These are phyloP conservation scores for Solanum commersonii DNA, from an alignment of 257 asterid genomes.

Conservation along the genomic window DNA sequence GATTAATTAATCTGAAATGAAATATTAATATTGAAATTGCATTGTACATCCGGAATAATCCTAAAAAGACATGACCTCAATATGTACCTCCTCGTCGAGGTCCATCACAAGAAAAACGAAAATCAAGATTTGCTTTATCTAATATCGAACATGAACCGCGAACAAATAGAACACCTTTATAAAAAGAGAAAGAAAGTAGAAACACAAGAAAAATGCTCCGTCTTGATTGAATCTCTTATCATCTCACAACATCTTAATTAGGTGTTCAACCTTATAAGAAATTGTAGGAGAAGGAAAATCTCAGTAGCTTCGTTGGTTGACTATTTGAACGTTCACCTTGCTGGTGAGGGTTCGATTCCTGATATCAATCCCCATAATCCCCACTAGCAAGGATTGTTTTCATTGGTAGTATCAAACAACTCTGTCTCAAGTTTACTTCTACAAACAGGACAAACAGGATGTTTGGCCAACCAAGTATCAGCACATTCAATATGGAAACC, in stretches of 20 bases:
- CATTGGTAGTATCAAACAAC: slow-evolving; percentile 33
- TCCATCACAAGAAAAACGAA: background rate
- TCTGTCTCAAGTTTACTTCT: slow-evolving; percentile 48
- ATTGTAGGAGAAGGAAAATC: background rate
- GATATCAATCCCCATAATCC: background rate
- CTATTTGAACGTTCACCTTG: background rate
- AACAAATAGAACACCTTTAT: background rate
- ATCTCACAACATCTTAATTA: background rate
- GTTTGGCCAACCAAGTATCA: slow-evolving; percentile 67
- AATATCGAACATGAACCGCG: background rate
- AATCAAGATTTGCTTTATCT: background rate
- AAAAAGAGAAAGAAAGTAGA: background rate
- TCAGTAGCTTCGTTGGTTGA: fast-evolving
- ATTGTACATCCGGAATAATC: background rate
- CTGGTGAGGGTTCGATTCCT: background rate
- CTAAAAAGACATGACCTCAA: background rate
- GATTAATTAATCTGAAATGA: background rate
- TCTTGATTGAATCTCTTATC: background rate
- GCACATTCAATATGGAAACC: slow-evolving; percentile 78
- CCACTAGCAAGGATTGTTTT: slow-evolving; percentile 27
- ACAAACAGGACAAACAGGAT: slow-evolving; percentile 67
- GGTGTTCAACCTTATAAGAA: background rate
- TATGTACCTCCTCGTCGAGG: background rate
- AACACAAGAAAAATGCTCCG: background rate
- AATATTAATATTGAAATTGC: background rate